Percentiles rank a stretch among this genome's conserved stretches.
phyloP scores from a whole-genome alignment of 208 protist genomes.

The Leishmania martiniquensis region DNA sequence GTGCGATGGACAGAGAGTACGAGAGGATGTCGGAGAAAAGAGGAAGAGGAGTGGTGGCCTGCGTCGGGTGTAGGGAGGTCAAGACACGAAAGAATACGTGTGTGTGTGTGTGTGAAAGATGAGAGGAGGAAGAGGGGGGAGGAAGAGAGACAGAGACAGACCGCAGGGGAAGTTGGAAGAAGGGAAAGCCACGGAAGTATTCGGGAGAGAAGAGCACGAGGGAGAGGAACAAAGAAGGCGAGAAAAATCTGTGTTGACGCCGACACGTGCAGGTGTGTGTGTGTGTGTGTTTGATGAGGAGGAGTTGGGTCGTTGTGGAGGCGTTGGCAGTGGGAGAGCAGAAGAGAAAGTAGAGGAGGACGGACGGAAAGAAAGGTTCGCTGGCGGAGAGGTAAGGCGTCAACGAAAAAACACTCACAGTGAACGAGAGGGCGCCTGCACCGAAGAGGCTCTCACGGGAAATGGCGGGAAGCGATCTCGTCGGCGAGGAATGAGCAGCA shows the following conservation, averaged over 20 bases:
- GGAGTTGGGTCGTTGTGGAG: background rate
- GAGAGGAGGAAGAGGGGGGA: too few relatives aligned
- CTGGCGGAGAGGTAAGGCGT: background rate
- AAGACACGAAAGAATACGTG: slow-evolving; percentile 13
- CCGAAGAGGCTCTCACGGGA: background rate
- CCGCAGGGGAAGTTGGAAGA: background rate
- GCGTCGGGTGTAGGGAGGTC: background rate
- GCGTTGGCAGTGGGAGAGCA: background rate
- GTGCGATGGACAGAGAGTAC: background rate
- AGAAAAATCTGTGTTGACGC: slow-evolving; percentile 1
- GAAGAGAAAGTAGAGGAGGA: background rate
- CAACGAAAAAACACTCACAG: background rate
- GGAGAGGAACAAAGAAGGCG: slow-evolving; percentile 3
- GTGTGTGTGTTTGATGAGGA: slow-evolving; percentile 3
- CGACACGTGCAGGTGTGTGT: slow-evolving; percentile 1
- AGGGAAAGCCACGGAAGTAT: background rate
- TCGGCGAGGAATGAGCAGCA: background rate
- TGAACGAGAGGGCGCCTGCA: background rate
- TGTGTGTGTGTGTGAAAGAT: background rate
- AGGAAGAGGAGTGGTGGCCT: background rate
- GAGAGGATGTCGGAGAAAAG: too few relatives aligned
- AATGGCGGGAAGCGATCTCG: background rate
- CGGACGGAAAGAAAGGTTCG: background rate
- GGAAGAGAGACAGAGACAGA: background rate
- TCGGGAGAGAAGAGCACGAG: background rate